Base-by-base conservation (phyloP, 148 eudicot genomes). In the Talinum fruticosum region DNA sequence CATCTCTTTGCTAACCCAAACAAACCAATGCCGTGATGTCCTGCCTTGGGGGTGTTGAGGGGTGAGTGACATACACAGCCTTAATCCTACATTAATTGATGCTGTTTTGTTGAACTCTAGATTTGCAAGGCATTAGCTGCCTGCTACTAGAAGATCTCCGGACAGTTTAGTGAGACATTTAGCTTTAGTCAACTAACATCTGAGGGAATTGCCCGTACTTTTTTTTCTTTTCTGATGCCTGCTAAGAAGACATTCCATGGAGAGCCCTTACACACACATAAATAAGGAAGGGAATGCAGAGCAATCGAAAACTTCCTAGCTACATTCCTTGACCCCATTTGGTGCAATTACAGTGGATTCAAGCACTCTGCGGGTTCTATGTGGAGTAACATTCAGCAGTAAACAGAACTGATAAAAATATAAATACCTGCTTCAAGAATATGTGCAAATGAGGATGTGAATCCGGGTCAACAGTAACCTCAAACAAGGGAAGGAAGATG, bases 361-460 rank as follows among this genome's bases (percentile, higher is more conserved):
- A 62, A 28, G 66, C 33, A 62, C 30, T 62, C 12, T 62, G 34
- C 12, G 28, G 14, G 32, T 33, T 1, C 5, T 7, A 28, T 5
- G 2, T 26, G 32, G 33, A 2, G 32, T 62, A 28, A 62, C 16
- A 28, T 26, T 62, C 30, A 10, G 66, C 64, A 62, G 66, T 28
- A 62, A 62, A 62, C 10, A 61, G 30, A n/a, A 8, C 32, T n/a
- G n/a, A 8, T 5, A 3, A 28, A 26, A 62, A 16, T 62, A 62
- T 62, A 29, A 30, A 49, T 73, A 96, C 99, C 98, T 96, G 99
- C 80, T 93, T 91, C 86, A 96, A 80, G 86, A 96, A 93, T 65
- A 96, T 76, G 83, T 96, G 99, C 84, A 96, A 82, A 79, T 96
- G 99, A 33, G 99, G 99, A 84, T 96, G 99, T 71, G 99, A 96